Base-by-base conservation (phyloP, 148 eudicot species). In the Fallopia convolvulus region DNA sequence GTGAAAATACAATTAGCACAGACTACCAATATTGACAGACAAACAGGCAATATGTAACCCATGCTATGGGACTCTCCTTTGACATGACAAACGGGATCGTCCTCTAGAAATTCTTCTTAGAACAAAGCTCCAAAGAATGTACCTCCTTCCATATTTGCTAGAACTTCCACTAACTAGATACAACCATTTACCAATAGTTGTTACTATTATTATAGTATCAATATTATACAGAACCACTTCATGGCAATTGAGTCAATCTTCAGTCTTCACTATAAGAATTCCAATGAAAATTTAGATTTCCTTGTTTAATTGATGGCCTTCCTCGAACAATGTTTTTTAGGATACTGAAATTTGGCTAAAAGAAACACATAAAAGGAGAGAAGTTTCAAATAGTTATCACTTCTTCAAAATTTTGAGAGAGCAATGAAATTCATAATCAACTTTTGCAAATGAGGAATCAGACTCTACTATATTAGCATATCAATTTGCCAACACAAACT, bases 201-300 rank as follows among this genome's bases (percentile, higher is more conserved):
- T 60, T 2, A 65, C 41, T 32, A 32, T 18, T 5, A 33, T 65
- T 58, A 30, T 6, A 65, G 15, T 30, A 23, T 65, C n/a, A 65
- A 33, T 18, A 65, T 30, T 8, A 65, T n/a, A 65, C 18, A 65
- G 18, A 65, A 13, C 41, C 41, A 65, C 41, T 65, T 65, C 71
- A 30, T 65, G 71, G 41, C 42, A 33, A 14, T 32, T 32, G 71
- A 65, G n/a, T 65, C 71, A 65, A n/a, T 65, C 71, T 32, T 55
- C 60, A 55, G 66, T 11, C 66, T 58, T 32, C 41, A 33, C 41
- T 33, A 65, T 40, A 11, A 15, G 41, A 65, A 32, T 65, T 65
- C 14, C 71, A 30, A 30, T 65, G n/a, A 65, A 42, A 12, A 20
- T 32, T 32, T 32, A 33, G 15, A 15, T 26, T 23, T 9, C 32